Percentiles rank a stretch among this genome's conserved stretches.
Conservation (phyloP, 805 yeast species). For the Ogataea polymorpha region DNA sequence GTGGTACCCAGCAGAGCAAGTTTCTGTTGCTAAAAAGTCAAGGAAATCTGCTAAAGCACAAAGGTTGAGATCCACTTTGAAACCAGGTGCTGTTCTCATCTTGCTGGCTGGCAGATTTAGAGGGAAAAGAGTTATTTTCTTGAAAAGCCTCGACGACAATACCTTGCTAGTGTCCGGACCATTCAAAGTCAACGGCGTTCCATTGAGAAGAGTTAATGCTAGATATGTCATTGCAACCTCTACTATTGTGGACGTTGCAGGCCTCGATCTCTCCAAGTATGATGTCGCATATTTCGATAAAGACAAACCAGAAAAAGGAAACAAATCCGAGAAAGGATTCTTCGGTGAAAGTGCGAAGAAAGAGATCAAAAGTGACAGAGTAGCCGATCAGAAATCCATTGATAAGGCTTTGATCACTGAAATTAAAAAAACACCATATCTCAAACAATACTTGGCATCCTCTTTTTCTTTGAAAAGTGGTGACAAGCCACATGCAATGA, state of each 20-base stretch:
- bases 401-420: constrained; percentile 90
- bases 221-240: constrained; percentile 99
- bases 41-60: constrained; percentile 93
- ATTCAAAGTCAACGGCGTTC: constrained; percentile 99
- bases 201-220: constrained; percentile 98
- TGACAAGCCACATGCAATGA: constrained; percentile 97
- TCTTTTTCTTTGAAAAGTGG: constrained; percentile 97
- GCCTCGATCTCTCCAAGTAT: constrained; percentile 87
- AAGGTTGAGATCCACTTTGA: constrained; percentile 91
- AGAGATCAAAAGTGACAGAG: constrained; percentile 88
- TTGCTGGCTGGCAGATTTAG: constrained; percentile 99
- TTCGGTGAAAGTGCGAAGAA: constrained; percentile 80
- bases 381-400: constrained; percentile 93
- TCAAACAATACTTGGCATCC: constrained; percentile 93
- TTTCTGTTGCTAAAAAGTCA: constrained; percentile 78
- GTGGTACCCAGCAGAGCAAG: constrained; percentile 94
- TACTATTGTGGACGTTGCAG: constrained; percentile 77
- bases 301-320: constrained; percentile 80
- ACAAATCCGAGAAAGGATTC: constrained; percentile 90
- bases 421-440: constrained; percentile 95
- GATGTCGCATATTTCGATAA: constrained; percentile 94
- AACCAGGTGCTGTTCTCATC: constrained; percentile 97
- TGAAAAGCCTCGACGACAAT: constrained; percentile 96
- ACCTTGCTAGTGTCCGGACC: constrained; percentile 97
- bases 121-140: constrained; percentile 99